Evolutionary conservation across 768 basidiomycete genomes (phyloP), one percentile per base, ranked within the genome.

Genomic region (Porphyrellus cyaneotinctus): DNA sequence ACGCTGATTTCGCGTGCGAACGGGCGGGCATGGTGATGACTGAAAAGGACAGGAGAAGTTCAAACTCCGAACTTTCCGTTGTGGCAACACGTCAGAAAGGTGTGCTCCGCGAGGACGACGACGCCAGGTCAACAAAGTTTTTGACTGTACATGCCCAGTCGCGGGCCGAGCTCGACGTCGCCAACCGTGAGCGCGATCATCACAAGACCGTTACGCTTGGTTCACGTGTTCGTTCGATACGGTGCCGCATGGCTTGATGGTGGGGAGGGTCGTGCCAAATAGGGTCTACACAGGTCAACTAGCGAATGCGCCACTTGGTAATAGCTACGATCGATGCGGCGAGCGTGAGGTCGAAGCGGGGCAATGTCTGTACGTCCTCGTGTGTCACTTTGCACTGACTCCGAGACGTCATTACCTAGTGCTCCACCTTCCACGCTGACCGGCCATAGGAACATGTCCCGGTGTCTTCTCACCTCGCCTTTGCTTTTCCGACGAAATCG

Each of bases 1-100:
- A 33, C 42, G 57, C 23, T 14, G 77, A 64, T 63, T 73, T 75
- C 33, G 75, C 72, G 53, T 72, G 75, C 48, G 78, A 70, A 50
- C 78, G 78, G 50, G 75, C 75, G 47, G 72, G 74, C 78, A 79
- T 79, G n/a, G n/a, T n/a, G 52, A 42, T 50, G 52, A 61, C 61
- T 61, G 54, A 61, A 49, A n/a, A 70, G 58, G 53, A 65, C 57
- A 70, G 56, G 51, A 58, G 39, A 18, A 58, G 53, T 69, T 69
- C 14, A 66, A 68, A 69, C 68, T 71, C 68, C 68, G 68, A 56
- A 38, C 3, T 15, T 56, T 50, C 54, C 47, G 51, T 53, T 57
- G 67, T 69, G 67, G 69, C 68, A n/a, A n/a, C n/a, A n/a, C n/a
- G n/a, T n/a, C n/a, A n/a, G 37, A 53, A 46, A 18, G 36, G 41